phyloP scores from a whole-genome alignment of 108 stramenopile genomes.

The Poteriospumella lacustris region DNA sequence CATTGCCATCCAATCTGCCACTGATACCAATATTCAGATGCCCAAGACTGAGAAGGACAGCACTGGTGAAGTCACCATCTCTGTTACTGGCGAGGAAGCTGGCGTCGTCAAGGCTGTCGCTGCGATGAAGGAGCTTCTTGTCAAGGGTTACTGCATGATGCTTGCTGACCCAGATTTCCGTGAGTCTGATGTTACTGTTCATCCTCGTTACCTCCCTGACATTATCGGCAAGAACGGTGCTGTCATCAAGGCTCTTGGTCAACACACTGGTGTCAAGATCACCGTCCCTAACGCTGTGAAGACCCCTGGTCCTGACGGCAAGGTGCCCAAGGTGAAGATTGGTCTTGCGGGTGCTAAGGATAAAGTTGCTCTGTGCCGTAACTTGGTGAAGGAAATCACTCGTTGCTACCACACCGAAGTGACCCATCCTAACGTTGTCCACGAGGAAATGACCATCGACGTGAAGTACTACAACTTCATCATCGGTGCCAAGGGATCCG shows the following conservation, averaged over 20 bases:
- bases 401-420: background rate
- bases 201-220: constrained; percentile 4
- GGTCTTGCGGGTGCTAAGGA: background rate
- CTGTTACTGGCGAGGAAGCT: background rate
- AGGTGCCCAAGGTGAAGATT: constrained; percentile 18
- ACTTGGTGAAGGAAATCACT: background rate
- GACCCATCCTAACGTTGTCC: constrained; percentile 7
- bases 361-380: background rate
- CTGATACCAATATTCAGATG: background rate
- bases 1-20: background rate
- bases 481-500: constrained; percentile 10
- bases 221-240: constrained; percentile 18
- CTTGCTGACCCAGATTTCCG: background rate
- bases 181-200: constrained; percentile 15
- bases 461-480: background rate
- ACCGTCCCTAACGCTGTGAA: background rate
- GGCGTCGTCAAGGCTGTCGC: background rate
- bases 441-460: background rate
- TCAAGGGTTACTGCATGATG: background rate
- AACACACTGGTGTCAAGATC: background rate
- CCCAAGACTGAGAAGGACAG: background rate
- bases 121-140: background rate
- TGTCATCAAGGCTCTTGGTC: background rate
- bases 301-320: background rate
- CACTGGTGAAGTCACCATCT: background rate